A percentile compares a stretch with the other conserved stretches of the same genome.
Conservation (phyloP, 1,284 basidiomycete genomes). For the Austroboletus niveus region DNA sequence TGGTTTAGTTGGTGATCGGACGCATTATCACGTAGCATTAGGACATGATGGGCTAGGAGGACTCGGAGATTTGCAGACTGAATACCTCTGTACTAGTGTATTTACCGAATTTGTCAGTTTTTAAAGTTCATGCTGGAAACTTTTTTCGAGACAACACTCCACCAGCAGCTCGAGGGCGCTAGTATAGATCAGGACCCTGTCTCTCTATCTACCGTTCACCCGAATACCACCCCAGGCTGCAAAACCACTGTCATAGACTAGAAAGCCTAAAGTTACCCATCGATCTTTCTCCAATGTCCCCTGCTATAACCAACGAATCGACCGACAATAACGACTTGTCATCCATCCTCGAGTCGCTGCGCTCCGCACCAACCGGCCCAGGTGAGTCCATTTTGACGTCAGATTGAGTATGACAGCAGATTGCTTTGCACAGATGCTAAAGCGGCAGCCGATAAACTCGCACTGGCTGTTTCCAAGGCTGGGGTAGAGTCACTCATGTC, state of each 20-base stretch:
- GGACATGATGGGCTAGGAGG: background rate
- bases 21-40: slow-evolving; percentile 2
- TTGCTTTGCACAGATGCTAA: slow-evolving; percentile 59
- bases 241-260: slow-evolving; percentile 19
- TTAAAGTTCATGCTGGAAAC: background rate
- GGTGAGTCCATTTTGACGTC: slow-evolving; percentile 41
- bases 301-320: slow-evolving; percentile 48
- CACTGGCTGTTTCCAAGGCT: slow-evolving; percentile 62
- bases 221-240: slow-evolving; percentile 14
- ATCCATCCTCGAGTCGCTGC: slow-evolving; percentile 59
- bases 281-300: slow-evolving; percentile 45
- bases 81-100: background rate
- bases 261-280: slow-evolving; percentile 6
- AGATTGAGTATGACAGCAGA: slow-evolving; percentile 4
- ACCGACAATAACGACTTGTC: slow-evolving; percentile 43
- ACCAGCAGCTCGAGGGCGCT: too few relatives aligned
- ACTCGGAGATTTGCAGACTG: slow-evolving; percentile 1
- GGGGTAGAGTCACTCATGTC: slow-evolving; percentile 66
- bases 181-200: too few relatives aligned
- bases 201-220: background rate
- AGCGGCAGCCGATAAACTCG: slow-evolving; percentile 74
- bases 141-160: background rate
- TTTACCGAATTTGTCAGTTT: slow-evolving; percentile 10
- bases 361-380: slow-evolving; percentile 69
- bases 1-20: slow-evolving; percentile 20